Conservation (phyloP, 495 filamentous ascomycete species). For the Hypoxylon perforatum region DNA sequence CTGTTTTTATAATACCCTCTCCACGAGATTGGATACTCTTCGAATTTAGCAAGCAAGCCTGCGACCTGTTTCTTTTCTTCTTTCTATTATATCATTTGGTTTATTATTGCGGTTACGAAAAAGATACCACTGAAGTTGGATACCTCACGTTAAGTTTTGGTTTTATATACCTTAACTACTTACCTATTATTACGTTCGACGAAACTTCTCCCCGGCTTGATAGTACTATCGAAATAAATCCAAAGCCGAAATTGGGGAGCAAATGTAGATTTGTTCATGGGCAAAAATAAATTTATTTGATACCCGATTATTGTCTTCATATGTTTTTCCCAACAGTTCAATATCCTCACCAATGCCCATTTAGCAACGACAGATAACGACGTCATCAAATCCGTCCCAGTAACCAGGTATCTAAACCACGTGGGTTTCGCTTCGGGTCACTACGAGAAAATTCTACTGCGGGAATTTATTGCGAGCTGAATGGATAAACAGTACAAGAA, state of each 20-base stretch:
- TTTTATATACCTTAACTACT: too few species aligned
- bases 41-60: conserved; percentile 16
- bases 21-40: conserved; percentile 22
- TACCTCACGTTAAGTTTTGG: not conserved
- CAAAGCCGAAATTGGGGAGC: not conserved
- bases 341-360: too few species aligned
- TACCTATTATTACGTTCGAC: not conserved
- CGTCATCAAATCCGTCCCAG: not conserved
- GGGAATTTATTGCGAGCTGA: not conserved
- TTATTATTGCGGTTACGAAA: conserved; percentile 27
- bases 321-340: too few species aligned
- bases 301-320: too few species aligned
- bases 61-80: not conserved
- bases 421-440: not conserved
- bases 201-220: not conserved
- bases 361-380: too few species aligned
- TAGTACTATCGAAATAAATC: not conserved
- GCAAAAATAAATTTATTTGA: too few species aligned
- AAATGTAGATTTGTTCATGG: too few species aligned
- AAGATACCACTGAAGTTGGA: conserved; percentile 30
- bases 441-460: not conserved
- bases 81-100: conserved; percentile 23
- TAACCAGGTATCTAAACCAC: not conserved
- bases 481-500: not conserved
- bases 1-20: conserved; percentile 29